These are phyloP conservation scores for Trichoderma gamsii DNA, from an alignment of 495 filamentous ascomycete species.

Conservation along the genomic window DNA sequence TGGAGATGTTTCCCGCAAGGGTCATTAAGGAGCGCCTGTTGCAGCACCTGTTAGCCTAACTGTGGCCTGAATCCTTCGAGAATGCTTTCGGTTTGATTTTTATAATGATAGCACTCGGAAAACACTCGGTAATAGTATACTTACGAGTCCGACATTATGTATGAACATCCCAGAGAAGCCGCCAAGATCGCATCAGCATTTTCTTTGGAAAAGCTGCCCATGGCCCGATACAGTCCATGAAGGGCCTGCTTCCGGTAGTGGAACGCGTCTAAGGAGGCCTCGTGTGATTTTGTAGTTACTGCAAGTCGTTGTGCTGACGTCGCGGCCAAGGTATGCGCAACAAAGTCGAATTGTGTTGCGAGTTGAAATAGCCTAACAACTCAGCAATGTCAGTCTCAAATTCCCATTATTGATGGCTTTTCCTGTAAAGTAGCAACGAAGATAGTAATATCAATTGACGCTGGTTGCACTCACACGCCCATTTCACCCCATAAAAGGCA, in stretches of 20 bases:
- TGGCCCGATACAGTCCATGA: background rate
- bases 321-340: background rate
- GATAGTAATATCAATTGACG: background rate
- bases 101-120: background rate
- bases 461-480: background rate
- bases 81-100: background rate
- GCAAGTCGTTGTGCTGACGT: background rate
- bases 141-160: slow-evolving; percentile 2
- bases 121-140: background rate
- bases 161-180: background rate
- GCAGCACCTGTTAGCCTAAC: background rate
- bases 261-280: background rate
- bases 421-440: background rate
- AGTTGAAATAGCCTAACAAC: background rate
- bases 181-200: background rate
- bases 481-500: slow-evolving; percentile 1
- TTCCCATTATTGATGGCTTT: background rate
- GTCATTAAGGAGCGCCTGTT: slow-evolving; percentile 1
- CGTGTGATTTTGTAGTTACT: background rate
- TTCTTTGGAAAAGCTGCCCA: background rate
- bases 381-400: background rate
- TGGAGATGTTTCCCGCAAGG: background rate
- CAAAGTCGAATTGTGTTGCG: slow-evolving; percentile 5
- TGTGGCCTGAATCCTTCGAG: background rate
- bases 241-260: background rate